phyloP scores from a whole-genome alignment of 2,329 filamentous ascomycete species.

The Cryphonectria radicalis region DNA sequence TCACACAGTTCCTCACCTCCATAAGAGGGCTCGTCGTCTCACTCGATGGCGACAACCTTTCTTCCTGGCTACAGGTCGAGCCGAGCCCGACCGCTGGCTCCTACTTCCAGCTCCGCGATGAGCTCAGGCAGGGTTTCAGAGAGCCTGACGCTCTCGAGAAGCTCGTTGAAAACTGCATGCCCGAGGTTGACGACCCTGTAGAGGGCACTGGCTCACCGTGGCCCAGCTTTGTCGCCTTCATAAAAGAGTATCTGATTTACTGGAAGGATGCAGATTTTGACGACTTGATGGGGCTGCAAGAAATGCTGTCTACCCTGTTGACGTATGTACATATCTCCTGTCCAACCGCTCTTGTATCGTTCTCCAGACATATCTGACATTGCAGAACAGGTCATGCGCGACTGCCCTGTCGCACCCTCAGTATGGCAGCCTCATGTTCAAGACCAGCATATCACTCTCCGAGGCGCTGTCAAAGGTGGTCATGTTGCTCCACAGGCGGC shows the following conservation, averaged over 20 bases:
- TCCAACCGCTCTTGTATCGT: background rate
- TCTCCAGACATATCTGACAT: constrained; percentile 6
- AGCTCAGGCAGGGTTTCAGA: constrained; percentile 65
- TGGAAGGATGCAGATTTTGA: constrained; percentile 79
- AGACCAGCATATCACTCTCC: constrained; percentile 81
- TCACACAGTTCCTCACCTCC: constrained; percentile 69
- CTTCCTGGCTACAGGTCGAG: constrained; percentile 75
- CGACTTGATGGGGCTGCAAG: constrained; percentile 75
- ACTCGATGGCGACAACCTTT: constrained; percentile 68
- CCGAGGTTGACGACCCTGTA: constrained; percentile 65
- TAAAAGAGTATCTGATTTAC: constrained; percentile 80
- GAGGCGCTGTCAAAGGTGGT: constrained; percentile 81
- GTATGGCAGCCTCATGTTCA: constrained; percentile 80
- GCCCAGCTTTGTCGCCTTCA: constrained; percentile 77
- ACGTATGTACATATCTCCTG: constrained; percentile 61
- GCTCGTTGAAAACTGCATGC: constrained; percentile 66
- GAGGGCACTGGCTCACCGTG: constrained; percentile 71
- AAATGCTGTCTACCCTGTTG: constrained; percentile 72
- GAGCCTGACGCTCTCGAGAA: constrained; percentile 55
- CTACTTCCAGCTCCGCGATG: constrained; percentile 69
- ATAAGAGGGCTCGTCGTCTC: constrained; percentile 65
- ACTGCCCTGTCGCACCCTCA: constrained; percentile 79
- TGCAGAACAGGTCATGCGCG: constrained; percentile 69
- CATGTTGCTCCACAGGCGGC: constrained; percentile 79
- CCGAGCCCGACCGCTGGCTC: constrained; percentile 61